Base-by-base conservation (phyloP, 257 asterid genomes). In the Euphrasia confusa region DNA sequence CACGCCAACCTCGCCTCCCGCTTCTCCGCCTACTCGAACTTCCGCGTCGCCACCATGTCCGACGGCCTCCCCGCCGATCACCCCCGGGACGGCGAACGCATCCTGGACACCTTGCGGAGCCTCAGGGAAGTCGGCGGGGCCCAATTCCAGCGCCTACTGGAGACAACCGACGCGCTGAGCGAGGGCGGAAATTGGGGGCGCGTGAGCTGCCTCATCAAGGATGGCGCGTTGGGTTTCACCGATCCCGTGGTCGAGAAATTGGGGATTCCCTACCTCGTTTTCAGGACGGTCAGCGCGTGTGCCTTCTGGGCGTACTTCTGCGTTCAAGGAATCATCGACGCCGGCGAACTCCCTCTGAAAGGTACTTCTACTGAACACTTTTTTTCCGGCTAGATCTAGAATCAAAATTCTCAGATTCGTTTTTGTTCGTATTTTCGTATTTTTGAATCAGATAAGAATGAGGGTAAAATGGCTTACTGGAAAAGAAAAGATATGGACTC, bases 21-120 rank as follows among this genome's bases (percentile, higher is more conserved):
- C 55, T 50, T 50, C 55, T 15, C 55, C 55, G 55, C 55, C 55
- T 50, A 50, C 27, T 27, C 55, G 10, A 17, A 9, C 55, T 50
- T 50, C 55, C 55, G 55, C 10, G 55, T 50, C 27, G 55, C 55
- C 55, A 50, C 27, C 55, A 50, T 50, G 12, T 50, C 55, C 55
- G 55, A 50, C 55, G 55, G 55, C 27, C 55, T 50, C 55, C 27
- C 55, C 26, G 11, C 55, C 26, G 55, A 50, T 17, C 11, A 50
- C 55, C 11, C 8, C 9, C 27, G 55, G 4, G 9, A 17, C 55
- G 55, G 55, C 24, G 55, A 50, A 14, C 55, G 55, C 55, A 50
- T 50, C 55, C 4, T 50, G 10, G 55, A 50, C 21, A 15, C 55
- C 55, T 3, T 50, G 26, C 55, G 27, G 55, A 50, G 27, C 27